Evolutionary conservation across 164 flowering plant genomes (phyloP).

Genomic region (Vitis rotundifolia): DNA sequence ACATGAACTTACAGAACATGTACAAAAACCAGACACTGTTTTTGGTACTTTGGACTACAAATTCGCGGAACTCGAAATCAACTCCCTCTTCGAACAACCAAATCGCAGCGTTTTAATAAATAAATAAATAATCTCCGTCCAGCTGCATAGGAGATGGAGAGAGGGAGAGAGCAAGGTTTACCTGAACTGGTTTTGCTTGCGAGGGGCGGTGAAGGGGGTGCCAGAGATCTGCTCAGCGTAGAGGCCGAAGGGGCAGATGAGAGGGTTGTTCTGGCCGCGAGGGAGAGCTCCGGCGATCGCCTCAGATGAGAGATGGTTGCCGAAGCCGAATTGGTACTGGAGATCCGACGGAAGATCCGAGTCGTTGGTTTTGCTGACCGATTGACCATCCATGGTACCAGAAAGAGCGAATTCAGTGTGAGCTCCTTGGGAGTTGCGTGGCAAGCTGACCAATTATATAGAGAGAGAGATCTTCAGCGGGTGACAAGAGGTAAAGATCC

Average conservation of each 20-base stretch:
- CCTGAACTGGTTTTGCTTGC: slow-evolving; percentile 79
- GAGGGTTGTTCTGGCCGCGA: slow-evolving; percentile 77
- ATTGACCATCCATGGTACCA: not conserved
- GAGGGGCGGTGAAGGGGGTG: slow-evolving; percentile 88
- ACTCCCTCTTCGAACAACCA: no score
- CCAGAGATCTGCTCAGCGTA: slow-evolving; percentile 98
- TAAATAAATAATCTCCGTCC: not conserved
- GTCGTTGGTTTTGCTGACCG: slow-evolving; percentile 2
- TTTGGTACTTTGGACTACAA: no score
- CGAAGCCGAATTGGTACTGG: slow-evolving; percentile 74
- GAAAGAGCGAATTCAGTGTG: no score
- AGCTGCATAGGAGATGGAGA: not conserved
- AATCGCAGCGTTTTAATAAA: no score
- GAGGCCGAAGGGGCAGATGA: slow-evolving; percentile 81
- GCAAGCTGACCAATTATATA: no score
- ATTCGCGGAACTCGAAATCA: no score
- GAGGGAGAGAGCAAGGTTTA: slow-evolving; percentile 2
- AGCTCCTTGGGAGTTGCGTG: no score
- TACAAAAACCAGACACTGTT: no score
- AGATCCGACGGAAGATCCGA: slow-evolving; percentile 28
- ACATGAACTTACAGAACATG: no score
- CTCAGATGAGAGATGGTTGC: slow-evolving; percentile 81
- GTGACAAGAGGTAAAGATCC: no score
- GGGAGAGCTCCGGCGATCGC: slow-evolving; percentile 84
- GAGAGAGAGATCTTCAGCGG: no score